A percentile compares a stretch with the other conserved stretches of the same genome.
These are phyloP conservation scores for Pelargonium myrrhifolium DNA, from an alignment of 441 rosid species.

Conservation along the genomic window DNA sequence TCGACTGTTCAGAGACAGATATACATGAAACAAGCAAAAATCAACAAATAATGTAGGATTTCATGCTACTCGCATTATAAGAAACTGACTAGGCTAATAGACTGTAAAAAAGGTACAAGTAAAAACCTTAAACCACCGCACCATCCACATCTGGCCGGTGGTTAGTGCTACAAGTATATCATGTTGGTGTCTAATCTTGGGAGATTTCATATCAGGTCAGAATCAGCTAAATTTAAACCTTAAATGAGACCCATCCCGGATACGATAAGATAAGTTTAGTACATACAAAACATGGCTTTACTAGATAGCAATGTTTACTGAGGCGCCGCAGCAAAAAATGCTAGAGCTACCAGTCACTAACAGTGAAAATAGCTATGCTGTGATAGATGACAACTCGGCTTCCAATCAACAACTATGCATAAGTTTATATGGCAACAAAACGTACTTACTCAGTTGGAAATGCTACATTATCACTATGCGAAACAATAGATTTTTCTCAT, in stretches of 20 bases:
- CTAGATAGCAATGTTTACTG: not conserved
- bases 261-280: not conserved
- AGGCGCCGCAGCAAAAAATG: not conserved
- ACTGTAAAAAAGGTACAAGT: not conserved
- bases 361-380: not conserved
- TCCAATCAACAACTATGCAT: not conserved
- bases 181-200: conserved; percentile 2
- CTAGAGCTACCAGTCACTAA: not conserved
- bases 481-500: no score
- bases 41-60: no score
- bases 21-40: no score
- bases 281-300: not conserved
- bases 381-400: not conserved
- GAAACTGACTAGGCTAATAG: no score
- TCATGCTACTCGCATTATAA: no score
- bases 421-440: not conserved
- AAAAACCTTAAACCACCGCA: not conserved
- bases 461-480: no score
- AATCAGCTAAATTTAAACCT: not conserved
- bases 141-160: not conserved
- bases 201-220: not conserved
- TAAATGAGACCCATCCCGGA: not conserved
- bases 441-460: no score
- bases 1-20: no score
- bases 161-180: not conserved